Evolutionary conservation across 345 rosid species (phyloP), one percentile per base, ranked within the genome.

Genomic region (Nephelium lappaceum): DNA sequence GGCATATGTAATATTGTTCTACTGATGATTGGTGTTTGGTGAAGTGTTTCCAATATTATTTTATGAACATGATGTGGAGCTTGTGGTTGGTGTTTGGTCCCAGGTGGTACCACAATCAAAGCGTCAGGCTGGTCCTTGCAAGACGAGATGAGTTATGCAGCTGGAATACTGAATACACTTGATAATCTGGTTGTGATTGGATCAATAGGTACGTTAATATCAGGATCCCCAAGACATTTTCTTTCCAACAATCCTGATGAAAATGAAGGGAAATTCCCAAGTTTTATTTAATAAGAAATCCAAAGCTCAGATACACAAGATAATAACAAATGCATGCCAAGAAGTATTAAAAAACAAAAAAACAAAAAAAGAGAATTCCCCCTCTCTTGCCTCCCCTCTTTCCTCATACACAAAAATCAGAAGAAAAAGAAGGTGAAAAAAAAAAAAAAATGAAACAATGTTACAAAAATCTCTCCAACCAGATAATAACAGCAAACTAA

Each of bases 231-330:
- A 41, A 4, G 43, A 7, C 43, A 4, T 41, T 41, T 41, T 41
- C 43, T 41, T 41, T 41, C 31, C 31, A 27, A 27, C 31, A 27
- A 27, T 27, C 31, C 31, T 27, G 31, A 27, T 1, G 43, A 16
- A 41, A 12, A 55, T 0, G 39, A 64, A 16, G 42, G 68, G 71
- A 51, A 72, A 71, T 75, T 61, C 15, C 55, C 11, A 58, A 25
- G 19, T 68, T 67, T 82, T 80, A 81, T 84, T 81, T 73, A 69
- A 69, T 72, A 24, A 31, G 49, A 65, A 51, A 61, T 67, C 24
- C 67, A 70, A 53, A 67, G 68, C 23, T 67, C 74, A 57, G 77
- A 75, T 76, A 15, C 82, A 61, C 61, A 55, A 75, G 61, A 53
- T 7, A 55, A 41, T 39, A 65, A 73, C 60, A 64, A 25, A 67